These are phyloP conservation scores for Fusarium haematococcum DNA, from an alignment of 2,329 filamentous ascomycete species.

Conservation along the genomic window DNA sequence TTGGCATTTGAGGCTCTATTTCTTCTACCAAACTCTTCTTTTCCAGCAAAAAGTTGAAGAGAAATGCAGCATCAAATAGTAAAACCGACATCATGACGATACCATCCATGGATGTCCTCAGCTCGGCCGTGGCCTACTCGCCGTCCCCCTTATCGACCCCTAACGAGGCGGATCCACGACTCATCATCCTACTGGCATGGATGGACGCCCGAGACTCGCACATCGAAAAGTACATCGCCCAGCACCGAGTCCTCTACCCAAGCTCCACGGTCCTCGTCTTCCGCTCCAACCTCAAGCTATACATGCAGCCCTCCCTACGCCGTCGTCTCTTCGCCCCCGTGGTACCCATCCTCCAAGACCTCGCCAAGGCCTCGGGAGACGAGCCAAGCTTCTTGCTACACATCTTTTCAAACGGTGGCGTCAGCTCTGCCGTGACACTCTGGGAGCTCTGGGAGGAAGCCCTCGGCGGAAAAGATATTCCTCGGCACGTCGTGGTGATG, in stretches of 20 bases:
- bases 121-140: constrained; percentile 52
- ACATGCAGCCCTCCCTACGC: constrained; percentile 49
- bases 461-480: constrained; percentile 46
- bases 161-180: constrained; percentile 50
- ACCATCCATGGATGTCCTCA: constrained; percentile 54
- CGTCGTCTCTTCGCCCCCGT: constrained; percentile 53
- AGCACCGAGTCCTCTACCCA: constrained; percentile 59
- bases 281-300: constrained; percentile 53
- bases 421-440: constrained; percentile 54
- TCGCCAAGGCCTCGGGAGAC: constrained; percentile 34
- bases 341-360: constrained; percentile 52
- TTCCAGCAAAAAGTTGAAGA: neutral
- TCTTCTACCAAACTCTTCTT: neutral
- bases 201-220: constrained; percentile 63
- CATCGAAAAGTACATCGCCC: constrained; percentile 63
- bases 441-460: constrained; percentile 31
- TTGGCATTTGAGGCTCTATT: neutral
- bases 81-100: constrained; percentile 43
- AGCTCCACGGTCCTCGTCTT: constrained; percentile 60
- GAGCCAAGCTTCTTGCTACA: constrained; percentile 57
- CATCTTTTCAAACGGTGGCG: constrained; percentile 66
- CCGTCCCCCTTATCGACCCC: constrained; percentile 3
- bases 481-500: constrained; percentile 57
- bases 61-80: too few relatives aligned
- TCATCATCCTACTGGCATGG: constrained; percentile 63